Base-by-base conservation (phyloP, 805 yeast genomes). In the Metschnikowia santaceciliae region DNA sequence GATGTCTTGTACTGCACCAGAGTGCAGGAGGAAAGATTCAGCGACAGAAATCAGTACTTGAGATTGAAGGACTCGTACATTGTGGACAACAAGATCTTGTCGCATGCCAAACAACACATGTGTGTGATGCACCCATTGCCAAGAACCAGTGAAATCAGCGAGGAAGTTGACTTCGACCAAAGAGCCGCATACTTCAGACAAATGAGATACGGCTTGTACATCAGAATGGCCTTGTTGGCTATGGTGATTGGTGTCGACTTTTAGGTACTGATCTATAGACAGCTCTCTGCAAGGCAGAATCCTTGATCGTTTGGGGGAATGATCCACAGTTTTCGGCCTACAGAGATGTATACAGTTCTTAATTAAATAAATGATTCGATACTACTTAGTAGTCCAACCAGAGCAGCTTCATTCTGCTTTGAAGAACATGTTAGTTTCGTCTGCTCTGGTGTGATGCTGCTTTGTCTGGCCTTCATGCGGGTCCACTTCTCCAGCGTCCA, bases 181-280 rank as follows among this genome's bases (percentile, higher is more conserved):
- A 88, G 99, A 72, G 98, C 99, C 58, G 98, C 99, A 53, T 94
- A 94, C 78, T 94, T 94, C 81, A 88, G 99, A 82, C 98, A 94
- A 79, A 94, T 94, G 99, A 87, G 96, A 72, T 92, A 94, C 68
- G 99, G 99, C 55, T 79, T 94, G 69, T 94, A 86, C 67, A 96
- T 95, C 43, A 90, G 99, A 80, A 94, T 94, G 99, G 99, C 99
- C 10, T 77, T 94, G 62, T 80, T 94, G 67, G 96, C 98, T 50
- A 87, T 94, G 96, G 99, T 95, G 57, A 84, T 94, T 72, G 98
- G 98, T 66, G 90, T 89, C 63, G 97, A 90, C 68, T 82, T 86
- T 57, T 88, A 75, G 58, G 22, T 32, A 15, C 44, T 13, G 34
- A 6, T 8, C 22, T 11, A 11, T n/a, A 26, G 15, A 23, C 4